A percentile compares a stretch with the other conserved stretches of the same genome.
These are phyloP conservation scores for Suillus hirtellus DNA, from an alignment of 768 basidiomycete genomes.

Conservation along the genomic window DNA sequence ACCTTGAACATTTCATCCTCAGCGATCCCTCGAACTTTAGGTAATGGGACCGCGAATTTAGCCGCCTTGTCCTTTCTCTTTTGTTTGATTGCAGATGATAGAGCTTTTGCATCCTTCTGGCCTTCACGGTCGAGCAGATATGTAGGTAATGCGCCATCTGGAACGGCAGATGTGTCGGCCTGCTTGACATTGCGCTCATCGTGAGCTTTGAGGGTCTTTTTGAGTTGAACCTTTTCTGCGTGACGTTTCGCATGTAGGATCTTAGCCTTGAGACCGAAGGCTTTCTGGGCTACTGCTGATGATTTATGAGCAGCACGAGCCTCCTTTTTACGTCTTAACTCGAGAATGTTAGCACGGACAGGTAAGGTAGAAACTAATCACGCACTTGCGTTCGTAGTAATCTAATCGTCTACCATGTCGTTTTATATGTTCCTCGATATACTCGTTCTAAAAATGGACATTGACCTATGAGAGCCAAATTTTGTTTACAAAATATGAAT, in stretches of 20 bases:
- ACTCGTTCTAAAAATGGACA: constrained; percentile 75
- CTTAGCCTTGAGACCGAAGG: constrained; percentile 96
- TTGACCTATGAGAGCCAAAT: constrained; percentile 12
- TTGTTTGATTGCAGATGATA: constrained; percentile 96
- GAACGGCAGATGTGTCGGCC: constrained; percentile 76
- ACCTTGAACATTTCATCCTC: constrained; percentile 99
- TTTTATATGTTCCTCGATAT: constrained; percentile 98
- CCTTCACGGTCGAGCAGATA: constrained; percentile 96
- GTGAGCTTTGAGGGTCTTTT: constrained; percentile 99
- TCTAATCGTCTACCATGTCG: constrained; percentile 95
- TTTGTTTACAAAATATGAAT: not conserved
- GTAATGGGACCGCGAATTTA: constrained; percentile 94
- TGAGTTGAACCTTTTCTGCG: constrained; percentile 96
- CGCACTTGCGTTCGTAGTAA: constrained; percentile 92
- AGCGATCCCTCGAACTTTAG: constrained; percentile 96
- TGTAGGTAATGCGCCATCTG: constrained; percentile 91
- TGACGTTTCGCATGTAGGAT: constrained; percentile 96
- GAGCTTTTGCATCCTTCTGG: constrained; percentile 97
- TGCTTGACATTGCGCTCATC: constrained; percentile 99
- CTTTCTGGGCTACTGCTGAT: constrained; percentile 87
- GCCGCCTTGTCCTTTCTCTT: constrained; percentile 99
- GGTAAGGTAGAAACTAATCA: constrained; percentile 14
- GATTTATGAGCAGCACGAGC: constrained; percentile 75
- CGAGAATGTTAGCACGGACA: not conserved
- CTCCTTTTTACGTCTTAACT: constrained; percentile 72